A percentile compares a stretch with the other conserved stretches of the same genome.
These are phyloP conservation scores for Paramecium pentaurelia DNA, from an alignment of 73 alveolate species.

Conservation along the genomic window DNA sequence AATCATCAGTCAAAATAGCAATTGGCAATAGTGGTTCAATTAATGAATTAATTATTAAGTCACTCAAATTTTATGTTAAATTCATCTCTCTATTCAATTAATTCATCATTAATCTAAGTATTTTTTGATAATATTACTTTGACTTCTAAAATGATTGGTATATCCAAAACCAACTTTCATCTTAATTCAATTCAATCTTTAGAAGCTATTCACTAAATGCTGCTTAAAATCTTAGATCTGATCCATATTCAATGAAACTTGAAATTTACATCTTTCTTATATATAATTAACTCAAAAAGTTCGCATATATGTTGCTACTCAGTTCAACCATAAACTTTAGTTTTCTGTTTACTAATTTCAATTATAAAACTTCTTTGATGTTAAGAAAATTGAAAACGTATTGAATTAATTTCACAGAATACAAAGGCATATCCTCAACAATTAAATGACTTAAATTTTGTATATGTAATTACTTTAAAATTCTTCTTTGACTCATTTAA, in stretches of 20 bases:
- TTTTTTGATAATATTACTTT: neutral
- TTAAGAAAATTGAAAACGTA: neutral
- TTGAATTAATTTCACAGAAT: neutral
- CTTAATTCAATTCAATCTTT: constrained; percentile 4
- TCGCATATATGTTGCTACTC: constrained; percentile 14
- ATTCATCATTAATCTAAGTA: neutral
- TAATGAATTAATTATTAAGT: neutral
- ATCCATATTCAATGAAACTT: neutral
- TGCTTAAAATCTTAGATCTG: neutral
- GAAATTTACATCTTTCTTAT: neutral
- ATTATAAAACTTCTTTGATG: neutral
- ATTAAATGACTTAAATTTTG: neutral
- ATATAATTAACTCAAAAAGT: neutral
- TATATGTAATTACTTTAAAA: neutral
- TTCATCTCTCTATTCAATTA: neutral
- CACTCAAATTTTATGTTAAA: neutral
- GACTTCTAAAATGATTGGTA: neutral
- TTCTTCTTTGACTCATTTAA: neutral
- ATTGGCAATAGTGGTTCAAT: neutral
- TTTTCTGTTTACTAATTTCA: neutral
- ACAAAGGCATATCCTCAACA: neutral
- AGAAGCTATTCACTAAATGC: neutral
- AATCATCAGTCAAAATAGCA: neutral
- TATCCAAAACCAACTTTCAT: neutral
- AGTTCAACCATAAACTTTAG: neutral